These are phyloP conservation scores for Fusarium nurragi DNA, from an alignment of 2,329 filamentous ascomycete genomes.

Conservation along the genomic window DNA sequence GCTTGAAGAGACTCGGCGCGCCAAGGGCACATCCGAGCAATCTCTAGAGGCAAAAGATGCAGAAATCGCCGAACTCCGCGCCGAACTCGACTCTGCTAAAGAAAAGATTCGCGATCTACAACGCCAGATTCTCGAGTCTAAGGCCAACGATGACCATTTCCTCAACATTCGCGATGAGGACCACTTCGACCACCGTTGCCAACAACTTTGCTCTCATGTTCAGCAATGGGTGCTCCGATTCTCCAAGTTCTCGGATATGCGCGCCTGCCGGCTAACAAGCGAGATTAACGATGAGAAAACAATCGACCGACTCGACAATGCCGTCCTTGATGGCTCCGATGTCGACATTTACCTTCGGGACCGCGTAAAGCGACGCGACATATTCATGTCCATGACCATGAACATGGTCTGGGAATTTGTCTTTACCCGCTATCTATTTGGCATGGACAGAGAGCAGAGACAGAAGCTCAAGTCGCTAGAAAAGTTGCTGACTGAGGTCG, in stretches of 20 bases:
- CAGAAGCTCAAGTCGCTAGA: conserved; percentile 97
- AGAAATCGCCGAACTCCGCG: conserved; percentile 80
- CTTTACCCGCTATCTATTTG: conserved; percentile 97
- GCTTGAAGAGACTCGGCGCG: conserved; percentile 72
- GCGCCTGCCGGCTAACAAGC: conserved; percentile 81
- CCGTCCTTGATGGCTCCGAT: conserved; percentile 91
- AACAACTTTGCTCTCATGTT: conserved; percentile 93
- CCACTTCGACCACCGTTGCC: conserved; percentile 93
- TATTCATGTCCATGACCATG: conserved; percentile 99
- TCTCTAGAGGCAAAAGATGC: conserved; percentile 83
- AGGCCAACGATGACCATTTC: conserved; percentile 74
- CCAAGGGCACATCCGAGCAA: conserved; percentile 69
- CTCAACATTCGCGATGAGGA: conserved; percentile 87
- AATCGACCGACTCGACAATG: conserved; percentile 92
- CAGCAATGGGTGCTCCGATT: conserved; percentile 98
- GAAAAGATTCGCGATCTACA: conserved; percentile 65
- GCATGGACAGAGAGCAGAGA: conserved; percentile 96
- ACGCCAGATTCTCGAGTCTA: conserved; percentile 65
- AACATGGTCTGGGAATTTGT: conserved; percentile 99
- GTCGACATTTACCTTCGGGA: conserved; percentile 89
- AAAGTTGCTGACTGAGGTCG: conserved; percentile 89
- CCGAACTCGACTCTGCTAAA: conserved; percentile 79
- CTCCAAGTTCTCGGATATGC: conserved; percentile 96
- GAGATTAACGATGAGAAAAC: conserved; percentile 93
- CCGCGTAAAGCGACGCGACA: conserved; percentile 86